A percentile compares a stretch with the other conserved stretches of the same genome.
Conservation (phyloP, 169 alveolate genomes). For the Plasmodium malariae region DNA sequence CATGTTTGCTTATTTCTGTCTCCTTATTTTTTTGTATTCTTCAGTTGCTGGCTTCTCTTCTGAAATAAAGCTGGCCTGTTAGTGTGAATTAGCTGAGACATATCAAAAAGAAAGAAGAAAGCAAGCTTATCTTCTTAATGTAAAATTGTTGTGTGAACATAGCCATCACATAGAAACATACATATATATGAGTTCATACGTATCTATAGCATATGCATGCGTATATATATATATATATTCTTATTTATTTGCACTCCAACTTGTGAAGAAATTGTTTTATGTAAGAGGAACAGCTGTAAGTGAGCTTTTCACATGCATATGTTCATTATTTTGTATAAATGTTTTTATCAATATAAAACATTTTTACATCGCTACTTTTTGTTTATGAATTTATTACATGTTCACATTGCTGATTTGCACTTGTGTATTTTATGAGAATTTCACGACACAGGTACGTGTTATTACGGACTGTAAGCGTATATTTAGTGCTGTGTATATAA, state of each 20-base stretch:
- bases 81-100: not conserved
- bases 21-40: conserved; percentile 1
- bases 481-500: no score
- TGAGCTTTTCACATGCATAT: not conserved
- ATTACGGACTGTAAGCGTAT: not conserved
- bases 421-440: not conserved
- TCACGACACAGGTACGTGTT: not conserved
- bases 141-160: not conserved
- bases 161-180: not conserved
- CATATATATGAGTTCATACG: not conserved
- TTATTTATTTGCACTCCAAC: not conserved
- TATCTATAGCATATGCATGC: not conserved
- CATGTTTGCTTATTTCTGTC: not conserved
- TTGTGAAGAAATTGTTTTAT: not conserved
- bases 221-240: no score
- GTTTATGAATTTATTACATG: no score
- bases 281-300: not conserved
- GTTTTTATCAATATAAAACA: no score
- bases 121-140: not conserved
- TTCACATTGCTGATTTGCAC: no score
- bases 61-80: not conserved
- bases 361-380: no score
- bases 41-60: not conserved
- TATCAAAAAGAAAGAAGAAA: not conserved
- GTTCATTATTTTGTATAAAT: no score